phyloP scores from a whole-genome alignment of 78 protist genomes.

The Goniomonas avonlea region DNA sequence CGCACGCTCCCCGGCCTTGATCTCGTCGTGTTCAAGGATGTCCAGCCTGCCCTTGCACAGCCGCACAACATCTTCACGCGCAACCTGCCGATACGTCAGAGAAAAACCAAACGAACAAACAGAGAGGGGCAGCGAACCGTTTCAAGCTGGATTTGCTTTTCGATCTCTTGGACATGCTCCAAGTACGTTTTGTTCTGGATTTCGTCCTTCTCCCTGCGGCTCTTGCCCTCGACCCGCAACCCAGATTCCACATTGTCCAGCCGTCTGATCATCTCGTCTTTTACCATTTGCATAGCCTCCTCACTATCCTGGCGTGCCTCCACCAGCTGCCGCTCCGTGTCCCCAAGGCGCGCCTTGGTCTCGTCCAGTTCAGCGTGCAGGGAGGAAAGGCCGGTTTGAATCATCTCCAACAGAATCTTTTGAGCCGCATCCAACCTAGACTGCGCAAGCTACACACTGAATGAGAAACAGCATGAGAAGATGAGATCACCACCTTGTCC shows the following conservation, averaged over 20 bases:
- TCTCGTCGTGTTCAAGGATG: conserved; percentile 18
- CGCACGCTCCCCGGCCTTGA: conserved; percentile 11
- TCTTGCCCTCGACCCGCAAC: conserved; percentile 1
- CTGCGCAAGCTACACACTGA: conserved; percentile 22
- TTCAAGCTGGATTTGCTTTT: not conserved
- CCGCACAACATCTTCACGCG: too few relatives aligned
- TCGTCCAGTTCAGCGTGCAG: not conserved
- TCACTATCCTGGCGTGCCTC: conserved; percentile 7
- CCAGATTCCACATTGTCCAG: conserved; percentile 2
- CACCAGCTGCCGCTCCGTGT: conserved; percentile 1
- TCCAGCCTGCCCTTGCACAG: not conserved
- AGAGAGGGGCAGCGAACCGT: not conserved
- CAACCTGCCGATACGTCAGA: too few relatives aligned
- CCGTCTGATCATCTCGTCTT: not conserved
- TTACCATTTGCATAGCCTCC: not conserved
- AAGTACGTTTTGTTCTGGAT: conserved; percentile 1
- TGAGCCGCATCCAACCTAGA: not conserved
- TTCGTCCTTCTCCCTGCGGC: conserved; percentile 8
- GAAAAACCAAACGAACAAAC: not conserved
- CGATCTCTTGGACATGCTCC: conserved; percentile 10
- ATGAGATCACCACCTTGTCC: too few relatives aligned
- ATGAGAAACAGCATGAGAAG: too few relatives aligned
- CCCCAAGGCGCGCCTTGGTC: conserved; percentile 4
- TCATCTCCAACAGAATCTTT: not conserved
- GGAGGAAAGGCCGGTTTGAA: not conserved